Conservation (phyloP, 768 basidiomycete genomes). For the Trichaptum fuscoviolaceum region DNA sequence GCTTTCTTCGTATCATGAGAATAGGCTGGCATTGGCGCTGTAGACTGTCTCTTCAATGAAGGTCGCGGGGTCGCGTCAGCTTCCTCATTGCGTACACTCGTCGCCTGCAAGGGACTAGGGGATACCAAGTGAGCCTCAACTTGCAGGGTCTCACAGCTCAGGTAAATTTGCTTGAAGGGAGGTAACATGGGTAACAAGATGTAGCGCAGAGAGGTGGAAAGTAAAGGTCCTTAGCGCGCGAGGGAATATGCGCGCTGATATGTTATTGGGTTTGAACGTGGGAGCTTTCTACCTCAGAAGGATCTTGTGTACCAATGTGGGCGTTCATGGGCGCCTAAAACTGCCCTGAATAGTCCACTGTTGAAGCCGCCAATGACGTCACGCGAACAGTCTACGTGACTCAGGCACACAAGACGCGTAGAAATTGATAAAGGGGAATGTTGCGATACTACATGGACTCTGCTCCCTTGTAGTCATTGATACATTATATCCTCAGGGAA, state of each 20-base stretch:
- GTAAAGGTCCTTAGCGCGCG: not conserved
- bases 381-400: not conserved
- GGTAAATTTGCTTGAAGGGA: not conserved
- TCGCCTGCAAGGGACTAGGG: not conserved
- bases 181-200: not conserved
- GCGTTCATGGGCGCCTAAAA: not conserved
- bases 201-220: not conserved
- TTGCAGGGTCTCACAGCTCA: not conserved
- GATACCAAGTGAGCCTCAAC: not conserved
- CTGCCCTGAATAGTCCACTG: too few relatives aligned
- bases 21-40: not conserved
- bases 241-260: too few relatives aligned
- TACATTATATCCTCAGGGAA: too few relatives aligned
- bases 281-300: not conserved
- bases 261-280: not conserved
- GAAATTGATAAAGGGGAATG: not conserved
- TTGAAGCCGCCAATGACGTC: not conserved
- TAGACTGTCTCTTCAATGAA: slow-evolving; percentile 3
- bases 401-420: not conserved
- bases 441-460: too few relatives aligned
- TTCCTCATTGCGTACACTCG: not conserved
- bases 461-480: too few relatives aligned
- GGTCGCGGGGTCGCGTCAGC: not conserved
- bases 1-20: not conserved
- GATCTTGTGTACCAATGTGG: not conserved